Evolutionary conservation across 148 eudicot species (phyloP), one percentile per base, ranked within the genome.

Genomic region (Diospyros lotus): DNA sequence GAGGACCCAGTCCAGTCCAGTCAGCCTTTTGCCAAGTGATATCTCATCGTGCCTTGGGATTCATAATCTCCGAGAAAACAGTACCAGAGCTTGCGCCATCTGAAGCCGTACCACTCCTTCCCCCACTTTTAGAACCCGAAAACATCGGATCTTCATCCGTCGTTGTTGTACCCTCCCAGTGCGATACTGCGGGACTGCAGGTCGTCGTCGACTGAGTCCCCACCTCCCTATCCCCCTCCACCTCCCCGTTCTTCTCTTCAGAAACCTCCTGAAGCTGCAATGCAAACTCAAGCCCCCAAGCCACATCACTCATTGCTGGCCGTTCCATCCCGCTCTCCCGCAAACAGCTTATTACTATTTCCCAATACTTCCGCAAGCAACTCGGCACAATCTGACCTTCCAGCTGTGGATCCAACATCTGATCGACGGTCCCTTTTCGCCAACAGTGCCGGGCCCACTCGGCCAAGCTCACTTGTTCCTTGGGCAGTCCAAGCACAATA

Each of bases 251-350:
- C 13, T 58, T 58, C 4, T 40, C 45, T 14, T 69, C 69, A 40
- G 82, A 77, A 1, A 77, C 73, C 56, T 72, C 38, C 73, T 82
- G 85, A 9, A 76, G 78, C 50, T 69, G 43, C 11, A 82, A 71
- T 4, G 69, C 75, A 2, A 82, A 76, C 42, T 82, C 78, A 28
- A 82, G 68, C 2, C 75, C 71, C 80, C 80, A 68, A 6, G 79
- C 77, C 12, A 79, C 53, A 68, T 79, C 82, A 42, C 52, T 76
- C 82, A 82, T 82, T 1, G 85, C 73, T 2, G 85, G 85, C 55
- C 82, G 70, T 10, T 79, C 77, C 0, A 53, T 75, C 4, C 80
- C 80, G 1, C 55, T 50, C 28, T 73, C 77, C 13, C 80, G 66
- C 0, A 82, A 77, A 51, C 85, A 82, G 71, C 79, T 79, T 11